Percentiles rank a stretch among this genome's conserved stretches.
Conservation (phyloP, 2,329 filamentous ascomycete species). For the Botrytis hyacinthi region DNA sequence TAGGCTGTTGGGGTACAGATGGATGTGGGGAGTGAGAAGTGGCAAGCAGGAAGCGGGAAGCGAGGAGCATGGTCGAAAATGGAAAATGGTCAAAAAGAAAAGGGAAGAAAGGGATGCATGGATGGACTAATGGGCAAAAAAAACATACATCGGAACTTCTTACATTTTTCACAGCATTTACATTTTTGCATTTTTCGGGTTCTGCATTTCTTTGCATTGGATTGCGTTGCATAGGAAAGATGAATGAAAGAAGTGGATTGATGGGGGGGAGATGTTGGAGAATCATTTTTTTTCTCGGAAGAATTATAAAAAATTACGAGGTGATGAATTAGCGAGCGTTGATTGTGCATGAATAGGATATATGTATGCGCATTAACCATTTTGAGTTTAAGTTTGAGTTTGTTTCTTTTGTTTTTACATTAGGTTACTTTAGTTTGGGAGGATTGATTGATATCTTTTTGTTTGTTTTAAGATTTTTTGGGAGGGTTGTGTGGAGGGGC, state of each 20-base stretch:
- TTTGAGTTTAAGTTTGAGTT: neutral
- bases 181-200: neutral
- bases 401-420: neutral
- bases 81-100: neutral
- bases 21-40: neutral
- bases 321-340: neutral
- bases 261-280: neutral
- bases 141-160: neutral
- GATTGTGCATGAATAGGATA: neutral
- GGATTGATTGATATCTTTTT: neutral
- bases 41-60: neutral
- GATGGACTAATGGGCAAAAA: neutral
- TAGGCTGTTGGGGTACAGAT: neutral
- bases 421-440: neutral
- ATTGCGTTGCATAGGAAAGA: neutral
- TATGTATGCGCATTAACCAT: neutral
- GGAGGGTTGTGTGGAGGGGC: neutral
- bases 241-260: neutral
- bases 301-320: neutral
- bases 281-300: neutral
- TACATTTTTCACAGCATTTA: neutral
- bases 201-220: neutral
- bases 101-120: neutral
- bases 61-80: neutral
- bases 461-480: neutral